Conservation (phyloP, 257 asterid species). For the Capsicum chinense region DNA sequence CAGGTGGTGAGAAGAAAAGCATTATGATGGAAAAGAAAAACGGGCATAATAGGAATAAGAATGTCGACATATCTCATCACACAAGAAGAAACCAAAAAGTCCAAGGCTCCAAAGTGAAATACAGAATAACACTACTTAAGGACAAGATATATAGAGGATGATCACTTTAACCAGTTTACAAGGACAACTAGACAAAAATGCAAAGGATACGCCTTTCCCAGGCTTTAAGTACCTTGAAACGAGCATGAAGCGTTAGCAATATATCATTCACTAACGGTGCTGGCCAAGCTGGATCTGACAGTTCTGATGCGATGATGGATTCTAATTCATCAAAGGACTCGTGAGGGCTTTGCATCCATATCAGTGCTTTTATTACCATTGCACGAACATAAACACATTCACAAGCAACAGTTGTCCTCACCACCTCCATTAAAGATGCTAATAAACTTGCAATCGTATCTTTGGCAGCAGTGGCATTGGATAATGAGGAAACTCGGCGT, state of each 20-base stretch:
- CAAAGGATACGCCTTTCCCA: constrained; percentile 13
- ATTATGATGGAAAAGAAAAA: constrained; percentile 10
- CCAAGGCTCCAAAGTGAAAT: background rate
- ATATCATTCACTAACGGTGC: constrained; percentile 84
- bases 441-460: constrained; percentile 90
- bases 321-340: constrained; percentile 95
- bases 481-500: constrained; percentile 70
- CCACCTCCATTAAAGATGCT: constrained; percentile 98
- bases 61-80: background rate
- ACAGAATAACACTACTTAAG: background rate
- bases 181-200: background rate
- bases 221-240: constrained; percentile 77
- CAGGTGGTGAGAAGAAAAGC: background rate
- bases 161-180: background rate
- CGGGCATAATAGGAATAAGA: background rate
- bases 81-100: constrained; percentile 8
- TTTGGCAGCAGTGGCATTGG: constrained; percentile 74
- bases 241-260: constrained; percentile 95
- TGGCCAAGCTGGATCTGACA: constrained; percentile 97
- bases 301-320: constrained; percentile 96
- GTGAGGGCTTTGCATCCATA: constrained; percentile 99
- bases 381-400: constrained; percentile 99
- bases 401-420: constrained; percentile 97
- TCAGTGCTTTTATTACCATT: constrained; percentile 93
- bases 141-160: background rate